phyloP scores from a whole-genome alignment of 306 rosid genomes.

The Fragaria iinumae region DNA sequence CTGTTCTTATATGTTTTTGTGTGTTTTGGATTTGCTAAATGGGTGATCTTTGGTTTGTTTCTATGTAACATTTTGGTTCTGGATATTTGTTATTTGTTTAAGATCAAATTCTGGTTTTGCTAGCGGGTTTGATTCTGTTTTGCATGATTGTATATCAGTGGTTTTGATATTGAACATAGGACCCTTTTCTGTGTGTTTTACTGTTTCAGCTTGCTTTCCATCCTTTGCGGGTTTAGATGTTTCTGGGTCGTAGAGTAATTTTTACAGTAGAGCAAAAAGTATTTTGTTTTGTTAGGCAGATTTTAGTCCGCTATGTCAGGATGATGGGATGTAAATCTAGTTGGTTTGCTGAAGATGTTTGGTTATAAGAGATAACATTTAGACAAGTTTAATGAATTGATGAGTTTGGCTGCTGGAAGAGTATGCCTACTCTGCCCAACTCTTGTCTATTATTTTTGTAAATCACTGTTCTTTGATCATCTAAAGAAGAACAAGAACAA shows the following conservation, averaged over 20 bases:
- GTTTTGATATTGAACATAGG: background rate
- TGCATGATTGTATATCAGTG: background rate
- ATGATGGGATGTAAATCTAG: background rate
- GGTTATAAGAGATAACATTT: background rate
- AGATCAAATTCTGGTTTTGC: background rate
- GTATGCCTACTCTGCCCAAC: background rate
- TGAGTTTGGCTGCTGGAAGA: background rate
- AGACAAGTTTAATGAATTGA: background rate
- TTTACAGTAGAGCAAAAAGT: background rate
- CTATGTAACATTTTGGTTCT: constrained; percentile 5
- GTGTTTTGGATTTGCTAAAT: background rate
- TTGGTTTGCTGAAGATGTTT: constrained; percentile 6
- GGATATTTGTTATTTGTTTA: background rate
- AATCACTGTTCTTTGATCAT: background rate
- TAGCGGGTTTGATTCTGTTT: background rate
- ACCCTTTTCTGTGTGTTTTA: background rate
- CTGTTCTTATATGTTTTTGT: background rate
- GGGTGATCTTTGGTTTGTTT: background rate
- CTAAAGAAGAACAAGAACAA: background rate
- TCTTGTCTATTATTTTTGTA: background rate
- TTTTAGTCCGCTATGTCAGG: background rate
- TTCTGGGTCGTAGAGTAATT: constrained; percentile 7
- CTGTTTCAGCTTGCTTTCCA: background rate
- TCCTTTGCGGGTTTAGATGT: background rate
- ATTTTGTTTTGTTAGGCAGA: background rate